Percentiles rank a stretch among this genome's conserved stretches.
Conservation (phyloP, 495 filamentous ascomycete genomes). For the Antarctomyces pellizariae region DNA sequence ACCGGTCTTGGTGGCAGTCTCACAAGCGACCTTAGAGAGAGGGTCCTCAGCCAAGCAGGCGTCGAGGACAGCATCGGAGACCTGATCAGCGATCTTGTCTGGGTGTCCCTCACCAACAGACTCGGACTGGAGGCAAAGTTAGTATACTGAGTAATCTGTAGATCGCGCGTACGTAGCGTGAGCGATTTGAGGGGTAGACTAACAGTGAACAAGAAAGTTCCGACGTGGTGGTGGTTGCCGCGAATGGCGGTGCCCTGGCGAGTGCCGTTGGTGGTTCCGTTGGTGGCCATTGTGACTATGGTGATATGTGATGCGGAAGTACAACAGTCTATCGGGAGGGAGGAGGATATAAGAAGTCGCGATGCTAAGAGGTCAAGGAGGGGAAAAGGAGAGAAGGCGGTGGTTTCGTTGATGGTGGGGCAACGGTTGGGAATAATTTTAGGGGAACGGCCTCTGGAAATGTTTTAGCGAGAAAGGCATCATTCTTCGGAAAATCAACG, state of each 20-base stretch:
- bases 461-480: no score
- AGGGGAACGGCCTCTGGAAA: no score
- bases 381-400: conserved; percentile 8
- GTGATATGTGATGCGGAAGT: conserved; percentile 7
- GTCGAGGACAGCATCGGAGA: conserved; percentile 96
- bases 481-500: no score
- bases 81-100: conserved; percentile 96
- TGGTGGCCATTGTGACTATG: conserved; percentile 8
- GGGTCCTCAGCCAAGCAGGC: conserved; percentile 86
- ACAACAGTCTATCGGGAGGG: conserved; percentile 5
- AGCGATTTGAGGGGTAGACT: conserved; percentile 11
- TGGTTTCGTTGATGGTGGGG: neutral
- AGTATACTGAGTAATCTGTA: conserved; percentile 1
- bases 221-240: conserved; percentile 32
- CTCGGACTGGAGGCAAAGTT: conserved; percentile 37
- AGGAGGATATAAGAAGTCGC: conserved; percentile 12
- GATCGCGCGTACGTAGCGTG: neutral
- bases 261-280: conserved; percentile 6
- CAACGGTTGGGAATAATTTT: no score
- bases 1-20: conserved; percentile 98
- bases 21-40: conserved; percentile 94
- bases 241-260: no score
- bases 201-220: conserved; percentile 89
- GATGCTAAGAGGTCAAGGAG: conserved; percentile 10
- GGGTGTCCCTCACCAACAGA: conserved; percentile 96